Conservation (phyloP, 2,329 filamentous ascomycete species). For the Didymella lethalis region DNA sequence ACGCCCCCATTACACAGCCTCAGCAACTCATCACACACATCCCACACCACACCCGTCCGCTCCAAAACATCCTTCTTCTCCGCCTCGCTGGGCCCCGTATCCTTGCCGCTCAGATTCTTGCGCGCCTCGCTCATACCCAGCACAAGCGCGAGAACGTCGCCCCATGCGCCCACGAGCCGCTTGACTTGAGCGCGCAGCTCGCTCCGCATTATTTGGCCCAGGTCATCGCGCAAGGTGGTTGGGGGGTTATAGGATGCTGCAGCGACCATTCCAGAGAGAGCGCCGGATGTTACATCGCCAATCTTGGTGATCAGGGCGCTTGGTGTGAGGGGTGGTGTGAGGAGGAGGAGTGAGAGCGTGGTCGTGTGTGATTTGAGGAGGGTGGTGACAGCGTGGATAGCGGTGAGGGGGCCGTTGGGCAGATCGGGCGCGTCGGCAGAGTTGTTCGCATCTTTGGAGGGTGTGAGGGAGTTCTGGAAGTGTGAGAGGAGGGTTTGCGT, state of each 20-base stretch:
- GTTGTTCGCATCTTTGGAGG: constrained; percentile 21
- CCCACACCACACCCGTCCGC: constrained; percentile 82
- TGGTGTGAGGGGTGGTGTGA: constrained; percentile 86
- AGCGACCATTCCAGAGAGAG: constrained; percentile 76
- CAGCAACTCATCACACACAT: constrained; percentile 77
- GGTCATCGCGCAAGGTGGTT: constrained; percentile 26
- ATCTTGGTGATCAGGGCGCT: constrained; percentile 76
- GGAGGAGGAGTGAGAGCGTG: constrained; percentile 84
- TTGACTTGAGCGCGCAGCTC: constrained; percentile 69
- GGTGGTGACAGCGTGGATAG: constrained; percentile 74
- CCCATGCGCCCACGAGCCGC: constrained; percentile 69
- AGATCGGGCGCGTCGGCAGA: constrained; percentile 23
- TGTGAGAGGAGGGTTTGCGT: constrained; percentile 48
- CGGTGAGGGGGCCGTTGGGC: constrained; percentile 62
- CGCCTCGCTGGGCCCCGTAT: constrained; percentile 32
- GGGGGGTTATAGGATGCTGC: constrained; percentile 50
- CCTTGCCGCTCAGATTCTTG: constrained; percentile 40
- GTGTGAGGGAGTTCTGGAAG: constrained; percentile 47
- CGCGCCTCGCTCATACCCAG: constrained; percentile 64
- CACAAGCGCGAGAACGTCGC: constrained; percentile 67
- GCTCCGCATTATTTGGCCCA: constrained; percentile 61
- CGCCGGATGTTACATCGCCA: constrained; percentile 72
- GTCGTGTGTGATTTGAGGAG: constrained; percentile 84
- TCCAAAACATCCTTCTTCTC: constrained; percentile 60
- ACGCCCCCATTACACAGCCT: constrained; percentile 72